These are phyloP conservation scores for Neurospora sp. DNA, from an alignment of 495 filamentous ascomycete species.

Conservation along the genomic window DNA sequence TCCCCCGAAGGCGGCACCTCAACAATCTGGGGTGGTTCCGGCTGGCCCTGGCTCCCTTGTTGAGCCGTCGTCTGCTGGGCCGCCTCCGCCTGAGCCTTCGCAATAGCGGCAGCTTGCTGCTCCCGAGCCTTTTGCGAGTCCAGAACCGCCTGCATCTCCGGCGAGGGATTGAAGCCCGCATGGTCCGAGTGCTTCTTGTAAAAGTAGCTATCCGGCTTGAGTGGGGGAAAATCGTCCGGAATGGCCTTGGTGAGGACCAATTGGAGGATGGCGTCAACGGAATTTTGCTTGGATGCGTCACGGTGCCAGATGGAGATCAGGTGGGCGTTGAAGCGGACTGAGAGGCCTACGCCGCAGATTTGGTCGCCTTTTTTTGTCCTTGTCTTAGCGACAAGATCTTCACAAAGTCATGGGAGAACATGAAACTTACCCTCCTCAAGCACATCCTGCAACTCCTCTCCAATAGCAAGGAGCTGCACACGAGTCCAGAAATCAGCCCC, in stretches of 20 bases:
- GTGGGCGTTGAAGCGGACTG: constrained; percentile 65
- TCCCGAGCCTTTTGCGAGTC: constrained; percentile 39
- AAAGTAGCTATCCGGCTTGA: constrained; percentile 58
- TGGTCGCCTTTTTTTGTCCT: constrained; percentile 69
- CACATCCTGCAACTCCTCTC: constrained; percentile 69
- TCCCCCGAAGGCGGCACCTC: constrained; percentile 10
- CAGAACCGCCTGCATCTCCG: constrained; percentile 38
- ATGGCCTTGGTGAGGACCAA: constrained; percentile 61
- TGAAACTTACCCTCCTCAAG: constrained; percentile 53
- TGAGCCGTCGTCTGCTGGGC: background rate
- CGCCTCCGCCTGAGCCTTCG: constrained; percentile 4
- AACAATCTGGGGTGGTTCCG: constrained; percentile 5
- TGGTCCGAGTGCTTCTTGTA: constrained; percentile 52
- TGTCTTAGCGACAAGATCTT: too few relatives aligned
- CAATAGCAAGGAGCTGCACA: constrained; percentile 70
- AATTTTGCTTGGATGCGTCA: constrained; percentile 59
- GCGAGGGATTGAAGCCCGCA: constrained; percentile 45
- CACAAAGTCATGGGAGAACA: background rate
- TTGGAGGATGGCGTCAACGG: constrained; percentile 58
- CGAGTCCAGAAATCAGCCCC: constrained; percentile 73
- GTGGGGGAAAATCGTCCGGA: constrained; percentile 48
- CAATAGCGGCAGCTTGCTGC: constrained; percentile 21
- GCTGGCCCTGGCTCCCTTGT: background rate
- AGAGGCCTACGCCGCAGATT: constrained; percentile 64
- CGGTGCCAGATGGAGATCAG: constrained; percentile 86